These are phyloP conservation scores for Astragalus glycyphyllos DNA, from an alignment of 306 rosid species.

Conservation along the genomic window DNA sequence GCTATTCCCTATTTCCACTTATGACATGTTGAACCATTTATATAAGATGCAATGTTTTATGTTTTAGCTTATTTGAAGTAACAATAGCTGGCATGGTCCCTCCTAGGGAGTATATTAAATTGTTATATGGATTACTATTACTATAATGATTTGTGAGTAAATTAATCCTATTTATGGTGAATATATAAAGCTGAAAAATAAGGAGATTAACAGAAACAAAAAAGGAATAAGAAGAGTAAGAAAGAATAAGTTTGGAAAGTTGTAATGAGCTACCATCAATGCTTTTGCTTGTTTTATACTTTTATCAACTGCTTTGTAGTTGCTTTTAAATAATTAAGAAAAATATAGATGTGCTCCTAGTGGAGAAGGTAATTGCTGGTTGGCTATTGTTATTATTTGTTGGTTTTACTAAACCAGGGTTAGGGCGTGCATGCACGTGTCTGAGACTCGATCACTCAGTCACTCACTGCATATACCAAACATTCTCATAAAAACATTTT, in stretches of 20 bases:
- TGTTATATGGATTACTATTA: neutral
- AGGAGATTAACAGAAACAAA: neutral
- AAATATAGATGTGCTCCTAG: neutral
- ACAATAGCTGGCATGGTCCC: constrained; percentile 6
- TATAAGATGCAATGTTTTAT: neutral
- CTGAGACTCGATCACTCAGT: neutral
- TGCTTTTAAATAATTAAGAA: neutral
- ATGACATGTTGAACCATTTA: constrained; percentile 13
- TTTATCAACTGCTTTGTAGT: neutral
- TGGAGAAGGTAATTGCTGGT: neutral
- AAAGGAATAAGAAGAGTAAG: neutral
- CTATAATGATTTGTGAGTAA: neutral
- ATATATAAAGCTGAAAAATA: neutral
- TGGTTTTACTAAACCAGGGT: neutral
- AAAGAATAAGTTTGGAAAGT: constrained; percentile 20
- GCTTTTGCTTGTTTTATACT: neutral
- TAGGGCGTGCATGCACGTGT: neutral
- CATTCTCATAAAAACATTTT: too few relatives aligned
- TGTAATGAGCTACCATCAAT: constrained; percentile 5
- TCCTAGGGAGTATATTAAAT: constrained; percentile 1
- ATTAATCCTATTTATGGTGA: neutral
- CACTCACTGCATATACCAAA: neutral
- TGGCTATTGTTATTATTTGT: neutral
- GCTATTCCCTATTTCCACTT: constrained; percentile 8
- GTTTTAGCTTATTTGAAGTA: constrained; percentile 7